Evolutionary conservation across 306 rosid genomes (phyloP).

Genomic region (Vicia sativa): DNA sequence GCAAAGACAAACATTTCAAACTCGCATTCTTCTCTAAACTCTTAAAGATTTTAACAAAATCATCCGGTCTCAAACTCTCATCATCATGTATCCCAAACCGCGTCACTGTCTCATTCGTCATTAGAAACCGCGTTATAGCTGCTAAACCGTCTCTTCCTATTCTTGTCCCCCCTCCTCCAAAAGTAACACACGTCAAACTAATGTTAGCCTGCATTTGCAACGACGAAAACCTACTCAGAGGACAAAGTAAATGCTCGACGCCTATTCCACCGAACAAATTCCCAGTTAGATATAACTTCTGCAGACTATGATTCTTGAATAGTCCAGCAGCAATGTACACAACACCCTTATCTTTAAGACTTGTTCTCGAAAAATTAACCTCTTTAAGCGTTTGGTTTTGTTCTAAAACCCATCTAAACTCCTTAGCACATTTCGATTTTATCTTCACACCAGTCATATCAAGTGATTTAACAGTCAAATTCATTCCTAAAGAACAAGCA

Average conservation of each 20-base stretch:
- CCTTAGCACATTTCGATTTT: constrained; percentile 86
- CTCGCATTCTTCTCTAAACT: constrained; percentile 85
- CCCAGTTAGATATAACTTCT: constrained; percentile 67
- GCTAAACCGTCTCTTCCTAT: constrained; percentile 83
- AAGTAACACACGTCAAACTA: constrained; percentile 63
- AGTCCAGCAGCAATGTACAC: constrained; percentile 88
- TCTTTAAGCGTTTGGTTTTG: constrained; percentile 72
- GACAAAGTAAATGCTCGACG: constrained; percentile 84
- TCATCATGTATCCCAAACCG: constrained; percentile 75
- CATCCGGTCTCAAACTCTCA: constrained; percentile 72
- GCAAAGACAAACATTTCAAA: constrained; percentile 68
- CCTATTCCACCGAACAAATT: constrained; percentile 73
- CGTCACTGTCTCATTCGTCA: constrained; percentile 69
- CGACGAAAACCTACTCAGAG: constrained; percentile 82
- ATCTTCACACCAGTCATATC: constrained; percentile 83
- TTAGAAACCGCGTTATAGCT: constrained; percentile 65
- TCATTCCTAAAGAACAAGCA: constrained; percentile 79
- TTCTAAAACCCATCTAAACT: constrained; percentile 83
- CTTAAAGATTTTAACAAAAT: constrained; percentile 70
- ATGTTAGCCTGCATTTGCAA: constrained; percentile 84
- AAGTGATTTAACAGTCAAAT: constrained; percentile 73
- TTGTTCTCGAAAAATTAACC: constrained; percentile 70
- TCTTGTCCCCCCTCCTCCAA: constrained; percentile 83
- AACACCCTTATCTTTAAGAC: constrained; percentile 78
- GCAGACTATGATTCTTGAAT: constrained; percentile 71